Base-by-base conservation (phyloP, 2,329 filamentous ascomycete genomes). In the Verticillium albo-atrum region DNA sequence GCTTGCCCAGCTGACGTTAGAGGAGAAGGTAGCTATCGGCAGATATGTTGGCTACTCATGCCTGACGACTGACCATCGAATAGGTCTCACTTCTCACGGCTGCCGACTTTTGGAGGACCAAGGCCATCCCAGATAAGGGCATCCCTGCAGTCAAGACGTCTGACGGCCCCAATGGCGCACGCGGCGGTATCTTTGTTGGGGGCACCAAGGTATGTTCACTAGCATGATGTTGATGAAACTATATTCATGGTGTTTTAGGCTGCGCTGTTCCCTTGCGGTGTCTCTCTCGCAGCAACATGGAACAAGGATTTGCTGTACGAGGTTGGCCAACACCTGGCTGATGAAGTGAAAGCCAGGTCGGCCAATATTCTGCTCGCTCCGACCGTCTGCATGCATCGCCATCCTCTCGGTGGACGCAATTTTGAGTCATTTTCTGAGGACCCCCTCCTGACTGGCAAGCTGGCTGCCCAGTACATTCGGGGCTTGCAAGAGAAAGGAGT, bases 341-440 rank as follows among this genome's bases (percentile, higher is more conserved):
- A 87, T 14, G 90, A 95, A 72, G 80, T 82, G 26, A 89, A 86
- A 66, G 89, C 89, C 20, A 87, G 90, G 68, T 89, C 89, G 6
- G 88, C 89, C 28, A 82, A 92, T 61, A 82, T 93, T 34, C 78
- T 93, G 4, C 80, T 94, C 9, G 90, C 88, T 0, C 90, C 90
- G 2, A 93, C 90, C 1, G 87, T 92, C 34, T 92, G 91, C 75
- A 88, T 92, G 79, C 91, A 95, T 68, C 84, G 91, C 17, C 90
- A 90, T 55, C 91, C 91, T 0, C 80, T 95, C 0, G 91, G 91
- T n/a, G 91, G 91, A 20, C 83, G 91, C 61, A 92, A 92, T 64
- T 96, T 95, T 65, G 91, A 96, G 73, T 92, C 90, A 0, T 95
- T 92, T 71, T 92, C 89, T 0, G 91, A 95, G 71, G 91, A 95